A percentile compares a stretch with the other conserved stretches of the same genome.
Conservation (phyloP, 192 early-diverging fungal genomes). For the Coemansia sp. region DNA sequence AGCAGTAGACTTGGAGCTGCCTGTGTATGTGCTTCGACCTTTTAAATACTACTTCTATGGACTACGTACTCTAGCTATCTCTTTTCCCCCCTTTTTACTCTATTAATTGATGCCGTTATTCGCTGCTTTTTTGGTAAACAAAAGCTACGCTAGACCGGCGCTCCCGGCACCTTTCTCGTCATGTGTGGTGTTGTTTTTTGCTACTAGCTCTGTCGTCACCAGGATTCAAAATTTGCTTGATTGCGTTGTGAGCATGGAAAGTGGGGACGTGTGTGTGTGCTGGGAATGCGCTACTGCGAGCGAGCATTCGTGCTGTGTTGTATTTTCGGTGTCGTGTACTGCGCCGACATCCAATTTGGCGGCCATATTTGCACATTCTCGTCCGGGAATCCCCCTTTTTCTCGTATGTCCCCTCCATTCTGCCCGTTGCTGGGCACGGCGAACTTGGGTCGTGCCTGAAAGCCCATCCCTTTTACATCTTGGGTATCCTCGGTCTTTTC, state of each 20-base stretch:
- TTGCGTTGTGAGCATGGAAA: no score
- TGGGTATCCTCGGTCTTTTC: background rate
- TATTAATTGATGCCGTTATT: background rate
- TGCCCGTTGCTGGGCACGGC: background rate
- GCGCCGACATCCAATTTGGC: background rate
- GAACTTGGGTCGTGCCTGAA: background rate
- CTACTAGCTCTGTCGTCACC: slow-evolving; percentile 6
- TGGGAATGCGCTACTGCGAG: slow-evolving; percentile 14
- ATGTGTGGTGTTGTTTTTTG: background rate
- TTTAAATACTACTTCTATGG: background rate
- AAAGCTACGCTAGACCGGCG: background rate
- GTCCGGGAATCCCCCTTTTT: background rate
- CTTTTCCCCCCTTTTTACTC: background rate
- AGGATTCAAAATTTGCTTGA: background rate
- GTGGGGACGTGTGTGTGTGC: background rate
- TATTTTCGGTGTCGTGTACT: background rate
- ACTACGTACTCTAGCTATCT: slow-evolving; percentile 5
- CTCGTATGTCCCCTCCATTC: slow-evolving; percentile 4
- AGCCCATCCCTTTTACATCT: background rate
- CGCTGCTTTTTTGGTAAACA: background rate
- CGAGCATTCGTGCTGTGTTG: background rate
- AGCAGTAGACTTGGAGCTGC: background rate
- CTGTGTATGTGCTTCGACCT: slow-evolving; percentile 4
- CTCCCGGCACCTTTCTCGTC: no score
- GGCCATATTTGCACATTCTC: slow-evolving; percentile 8